Base-by-base conservation (phyloP, 257 asterid species). In the Penstemon davidsonii region DNA sequence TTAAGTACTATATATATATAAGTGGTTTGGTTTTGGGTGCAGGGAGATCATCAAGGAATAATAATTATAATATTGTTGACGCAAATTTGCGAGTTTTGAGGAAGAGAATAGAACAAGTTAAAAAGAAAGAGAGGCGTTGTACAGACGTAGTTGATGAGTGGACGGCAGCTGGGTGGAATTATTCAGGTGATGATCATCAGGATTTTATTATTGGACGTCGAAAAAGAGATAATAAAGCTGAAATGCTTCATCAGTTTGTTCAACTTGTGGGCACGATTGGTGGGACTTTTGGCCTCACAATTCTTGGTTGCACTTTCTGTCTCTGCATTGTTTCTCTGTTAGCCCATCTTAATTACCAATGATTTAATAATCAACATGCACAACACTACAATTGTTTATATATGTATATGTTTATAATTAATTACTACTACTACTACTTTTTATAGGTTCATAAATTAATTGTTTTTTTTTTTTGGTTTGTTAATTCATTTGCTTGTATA, bases 31-130 rank as follows among this genome's bases (percentile, higher is more conserved):
- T 25, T 25, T 25, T 25, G 33, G 10, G 33, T 51, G 62, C 71
- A 79, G 87, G 83, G 61, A 73, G 68, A 73, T 71, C 84, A 58
- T 25, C 33, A 25, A 25, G 33, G 33, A 25, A 25, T 25, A 25
- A 25, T 25, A 62, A 54, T 7, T 66, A 71, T 8, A 69, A 73
- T 47, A 72, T 72, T 3, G 86, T 81, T 36, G 94, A 88, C 37
- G 66, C 75, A 44, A 78, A 78, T 72, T 25, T 86, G 66, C 25
- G 57, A 37, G 60, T 80, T 2, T 62, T 86, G 68, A 80, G 74
- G 77, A 73, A 68, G 61, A 86, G 88, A 49, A 75, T 86, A 55
- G 84, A 76, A 52, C 78, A 74, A 18, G 69, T 85, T n/a, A 76
- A 67, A 70, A 76, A 49, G 0, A 83, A 69, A 66, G 90, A 85